Percentiles rank a stretch among this genome's conserved stretches.
Evolutionary conservation across 169 alveolate genomes (phyloP).

Genomic region (Plasmodium malariae): DNA sequence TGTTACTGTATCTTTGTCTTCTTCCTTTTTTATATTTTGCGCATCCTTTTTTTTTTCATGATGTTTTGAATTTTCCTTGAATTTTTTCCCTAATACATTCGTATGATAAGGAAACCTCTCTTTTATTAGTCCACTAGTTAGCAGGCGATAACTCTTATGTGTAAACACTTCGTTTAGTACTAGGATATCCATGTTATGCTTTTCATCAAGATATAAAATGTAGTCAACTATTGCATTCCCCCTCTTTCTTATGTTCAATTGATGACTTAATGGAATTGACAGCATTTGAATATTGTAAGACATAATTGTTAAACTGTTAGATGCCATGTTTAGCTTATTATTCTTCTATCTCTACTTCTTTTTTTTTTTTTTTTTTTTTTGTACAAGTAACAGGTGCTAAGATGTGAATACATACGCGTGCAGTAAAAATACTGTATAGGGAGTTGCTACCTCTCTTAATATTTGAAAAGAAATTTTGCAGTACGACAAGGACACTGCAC

Average conservation of each 20-base stretch:
- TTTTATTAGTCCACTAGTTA: conserved; percentile 43
- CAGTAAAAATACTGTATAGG: no score
- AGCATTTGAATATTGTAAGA: conserved; percentile 83
- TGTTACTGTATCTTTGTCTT: neutral
- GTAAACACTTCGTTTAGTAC: conserved; percentile 81
- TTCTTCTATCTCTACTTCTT: no score
- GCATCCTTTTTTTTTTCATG: neutral
- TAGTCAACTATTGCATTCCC: conserved; percentile 45
- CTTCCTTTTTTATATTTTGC: neutral
- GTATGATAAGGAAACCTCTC: conserved; percentile 77
- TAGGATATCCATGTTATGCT: conserved; percentile 77
- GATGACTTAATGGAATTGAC: conserved; percentile 40
- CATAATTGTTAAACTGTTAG: conserved; percentile 78
- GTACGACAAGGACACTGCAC: no score
- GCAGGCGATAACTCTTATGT: neutral
- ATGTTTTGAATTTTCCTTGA: neutral
- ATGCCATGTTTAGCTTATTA: no score
- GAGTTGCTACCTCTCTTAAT: no score
- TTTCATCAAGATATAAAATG: conserved; percentile 47
- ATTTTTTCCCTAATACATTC: conserved; percentile 39
- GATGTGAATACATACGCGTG: no score
- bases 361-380: no score
- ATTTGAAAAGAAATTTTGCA: no score
- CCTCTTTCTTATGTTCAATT: conserved; percentile 20
- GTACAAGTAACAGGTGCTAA: no score